Evolutionary conservation across 768 basidiomycete species (phyloP).

Genomic region (Amanita thiersii): DNA sequence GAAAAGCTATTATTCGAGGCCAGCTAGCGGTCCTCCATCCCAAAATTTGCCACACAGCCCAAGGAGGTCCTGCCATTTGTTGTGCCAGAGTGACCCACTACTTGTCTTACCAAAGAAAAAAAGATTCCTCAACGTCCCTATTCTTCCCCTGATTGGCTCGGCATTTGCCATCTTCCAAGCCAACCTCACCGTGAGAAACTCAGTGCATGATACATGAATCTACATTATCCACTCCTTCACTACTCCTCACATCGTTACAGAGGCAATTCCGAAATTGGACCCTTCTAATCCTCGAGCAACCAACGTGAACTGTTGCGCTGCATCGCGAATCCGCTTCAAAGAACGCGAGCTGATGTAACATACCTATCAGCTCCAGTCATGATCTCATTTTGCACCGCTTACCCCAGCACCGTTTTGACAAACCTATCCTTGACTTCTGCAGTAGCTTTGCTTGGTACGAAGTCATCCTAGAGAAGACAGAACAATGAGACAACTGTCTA

Average conservation of each 20-base stretch:
- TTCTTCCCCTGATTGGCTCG: conserved; percentile 25
- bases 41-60: neutral
- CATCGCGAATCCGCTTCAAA: conserved; percentile 67
- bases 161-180: conserved; percentile 30
- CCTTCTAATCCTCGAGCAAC: conserved; percentile 80
- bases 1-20: neutral
- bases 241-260: conserved; percentile 47
- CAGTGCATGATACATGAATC: no score
- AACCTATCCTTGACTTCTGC: conserved; percentile 74
- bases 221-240: no score
- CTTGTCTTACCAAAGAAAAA: neutral
- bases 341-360: conserved; percentile 54
- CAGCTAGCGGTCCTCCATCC: neutral
- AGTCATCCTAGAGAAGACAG: conserved; percentile 29
- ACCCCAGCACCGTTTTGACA: conserved; percentile 65
- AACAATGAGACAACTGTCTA: neutral
- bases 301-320: conserved; percentile 81
- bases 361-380: neutral
- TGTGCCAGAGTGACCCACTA: neutral
- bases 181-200: no score
- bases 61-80: neutral
- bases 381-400: neutral
- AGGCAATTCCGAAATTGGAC: conserved; percentile 79
- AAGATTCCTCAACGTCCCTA: conserved; percentile 17
- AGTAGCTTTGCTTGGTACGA: conserved; percentile 65